Conservation (phyloP, 495 filamentous ascomycete genomes). For the Talaromyces trachyspermus region DNA sequence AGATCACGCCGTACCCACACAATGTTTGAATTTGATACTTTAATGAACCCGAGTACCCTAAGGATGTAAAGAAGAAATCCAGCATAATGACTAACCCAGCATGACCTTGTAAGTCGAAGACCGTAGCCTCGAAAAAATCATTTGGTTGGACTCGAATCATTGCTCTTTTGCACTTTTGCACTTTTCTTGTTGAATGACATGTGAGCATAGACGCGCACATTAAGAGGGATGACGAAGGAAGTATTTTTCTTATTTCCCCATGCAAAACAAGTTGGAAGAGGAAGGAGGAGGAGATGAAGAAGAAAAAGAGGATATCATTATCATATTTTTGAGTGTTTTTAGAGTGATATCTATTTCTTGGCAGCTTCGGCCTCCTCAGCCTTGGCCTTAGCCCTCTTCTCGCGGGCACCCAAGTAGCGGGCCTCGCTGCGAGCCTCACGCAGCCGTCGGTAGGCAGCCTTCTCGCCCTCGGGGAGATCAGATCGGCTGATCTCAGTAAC, state of each 20-base stretch:
- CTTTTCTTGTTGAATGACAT: too few relatives aligned
- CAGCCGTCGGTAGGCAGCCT: constrained; percentile 78
- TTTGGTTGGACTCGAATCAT: neutral
- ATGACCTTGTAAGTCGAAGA: too few relatives aligned
- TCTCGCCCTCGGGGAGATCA: constrained; percentile 66
- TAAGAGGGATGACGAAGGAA: too few relatives aligned
- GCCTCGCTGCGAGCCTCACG: constrained; percentile 81
- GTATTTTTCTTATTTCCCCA: neutral
- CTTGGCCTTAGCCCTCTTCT: constrained; percentile 92
- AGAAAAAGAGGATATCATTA: constrained; percentile 8
- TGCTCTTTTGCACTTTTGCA: too few relatives aligned
- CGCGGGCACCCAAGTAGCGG: constrained; percentile 70
- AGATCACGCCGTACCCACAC: constrained; percentile 8
- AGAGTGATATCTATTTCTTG: constrained; percentile 72
- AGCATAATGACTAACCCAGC: neutral
- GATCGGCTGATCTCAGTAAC: constrained; percentile 75
- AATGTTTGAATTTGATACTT: constrained; percentile 1
- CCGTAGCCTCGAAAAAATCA: neutral
- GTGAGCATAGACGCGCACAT: too few relatives aligned
- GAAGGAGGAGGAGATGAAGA: neutral
- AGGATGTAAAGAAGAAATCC: neutral
- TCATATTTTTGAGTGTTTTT: constrained; percentile 5
- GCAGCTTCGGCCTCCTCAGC: constrained; percentile 77
- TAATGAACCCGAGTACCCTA: neutral
- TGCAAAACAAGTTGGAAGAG: neutral